Conservation (phyloP, 805 yeast genomes). For the Kluyveromyces aestuarii region DNA sequence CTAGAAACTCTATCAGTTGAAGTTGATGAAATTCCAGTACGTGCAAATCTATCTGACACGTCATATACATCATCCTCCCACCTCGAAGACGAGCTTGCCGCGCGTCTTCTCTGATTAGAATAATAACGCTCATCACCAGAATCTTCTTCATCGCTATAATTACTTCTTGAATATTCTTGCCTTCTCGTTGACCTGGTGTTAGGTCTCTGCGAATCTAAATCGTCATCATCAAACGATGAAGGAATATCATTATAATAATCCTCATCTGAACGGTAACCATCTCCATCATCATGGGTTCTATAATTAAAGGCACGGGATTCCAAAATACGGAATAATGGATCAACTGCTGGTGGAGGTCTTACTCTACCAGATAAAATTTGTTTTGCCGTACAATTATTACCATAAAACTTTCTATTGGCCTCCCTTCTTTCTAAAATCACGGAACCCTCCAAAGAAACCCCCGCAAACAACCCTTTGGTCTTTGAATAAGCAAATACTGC, state of each 20-base stretch:
- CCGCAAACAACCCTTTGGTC: conserved; percentile 94
- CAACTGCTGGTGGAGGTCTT: conserved; percentile 90
- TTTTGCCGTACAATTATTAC: conserved; percentile 81
- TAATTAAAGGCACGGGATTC: conserved; percentile 75
- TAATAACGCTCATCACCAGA: conserved; percentile 19
- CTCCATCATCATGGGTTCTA: conserved; percentile 37
- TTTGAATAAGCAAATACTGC: conserved; percentile 91
- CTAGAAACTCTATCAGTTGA: conserved; percentile 32
- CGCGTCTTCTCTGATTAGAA: conserved; percentile 21
- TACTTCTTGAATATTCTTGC: conserved; percentile 18
- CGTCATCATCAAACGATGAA: conserved; percentile 33
- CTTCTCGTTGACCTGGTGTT: conserved; percentile 23
- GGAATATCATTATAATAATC: conserved; percentile 53
- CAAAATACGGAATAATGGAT: conserved; percentile 74
- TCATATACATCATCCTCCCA: conserved; percentile 92
- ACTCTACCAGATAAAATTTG: conserved; percentile 75
- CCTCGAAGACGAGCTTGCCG: conserved; percentile 30
- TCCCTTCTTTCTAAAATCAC: conserved; percentile 95
- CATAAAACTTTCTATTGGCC: conserved; percentile 92
- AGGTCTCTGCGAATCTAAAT: conserved; percentile 16
- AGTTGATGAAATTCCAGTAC: conserved; percentile 29
- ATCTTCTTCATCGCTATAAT: conserved; percentile 20
- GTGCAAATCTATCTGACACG: conserved; percentile 33
- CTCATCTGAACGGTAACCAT: conserved; percentile 56
- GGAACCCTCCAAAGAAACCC: conserved; percentile 94